These are phyloP conservation scores for Fusarium compactum DNA, from an alignment of 2,329 filamentous ascomycete species.

Conservation along the genomic window DNA sequence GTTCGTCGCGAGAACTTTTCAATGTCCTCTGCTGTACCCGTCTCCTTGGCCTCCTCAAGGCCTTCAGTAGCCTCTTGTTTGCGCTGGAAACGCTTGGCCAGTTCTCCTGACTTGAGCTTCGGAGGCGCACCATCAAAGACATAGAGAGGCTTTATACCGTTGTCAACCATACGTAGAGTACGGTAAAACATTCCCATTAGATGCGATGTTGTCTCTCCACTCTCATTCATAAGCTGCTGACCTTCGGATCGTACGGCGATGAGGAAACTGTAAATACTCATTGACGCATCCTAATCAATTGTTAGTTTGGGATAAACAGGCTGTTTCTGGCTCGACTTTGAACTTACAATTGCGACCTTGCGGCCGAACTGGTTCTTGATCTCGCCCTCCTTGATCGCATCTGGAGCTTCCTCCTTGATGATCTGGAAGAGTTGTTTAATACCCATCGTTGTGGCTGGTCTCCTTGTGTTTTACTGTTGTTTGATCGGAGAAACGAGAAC, in stretches of 20 bases:
- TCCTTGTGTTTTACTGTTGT: not conserved
- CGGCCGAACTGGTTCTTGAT: slow-evolving; percentile 99
- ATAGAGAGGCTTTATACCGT: slow-evolving; percentile 98
- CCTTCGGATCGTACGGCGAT: slow-evolving; percentile 97
- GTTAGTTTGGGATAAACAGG: slow-evolving; percentile 7
- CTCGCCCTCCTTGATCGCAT: slow-evolving; percentile 93
- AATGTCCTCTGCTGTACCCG: slow-evolving; percentile 94
- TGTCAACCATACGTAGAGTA: slow-evolving; percentile 97
- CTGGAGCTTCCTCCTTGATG: slow-evolving; percentile 93
- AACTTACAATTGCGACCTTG: slow-evolving; percentile 93
- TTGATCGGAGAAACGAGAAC: not conserved
- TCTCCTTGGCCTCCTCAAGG: slow-evolving; percentile 96
- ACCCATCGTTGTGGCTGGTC: slow-evolving; percentile 61
- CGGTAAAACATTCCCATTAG: slow-evolving; percentile 99
- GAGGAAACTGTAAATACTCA: slow-evolving; percentile 99
- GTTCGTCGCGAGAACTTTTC: slow-evolving; percentile 97
- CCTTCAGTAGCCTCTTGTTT: slow-evolving; percentile 92
- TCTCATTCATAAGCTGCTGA: slow-evolving; percentile 94
- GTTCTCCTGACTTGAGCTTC: slow-evolving; percentile 96
- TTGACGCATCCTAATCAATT: slow-evolving; percentile 69
- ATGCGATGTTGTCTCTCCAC: slow-evolving; percentile 96
- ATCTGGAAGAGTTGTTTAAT: slow-evolving; percentile 82
- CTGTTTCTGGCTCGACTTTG: not conserved
- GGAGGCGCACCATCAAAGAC: slow-evolving; percentile 98
- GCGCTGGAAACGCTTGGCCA: slow-evolving; percentile 94